These are phyloP conservation scores for Talaromyces borbonicus DNA, from an alignment of 495 filamentous ascomycete genomes.

Conservation along the genomic window DNA sequence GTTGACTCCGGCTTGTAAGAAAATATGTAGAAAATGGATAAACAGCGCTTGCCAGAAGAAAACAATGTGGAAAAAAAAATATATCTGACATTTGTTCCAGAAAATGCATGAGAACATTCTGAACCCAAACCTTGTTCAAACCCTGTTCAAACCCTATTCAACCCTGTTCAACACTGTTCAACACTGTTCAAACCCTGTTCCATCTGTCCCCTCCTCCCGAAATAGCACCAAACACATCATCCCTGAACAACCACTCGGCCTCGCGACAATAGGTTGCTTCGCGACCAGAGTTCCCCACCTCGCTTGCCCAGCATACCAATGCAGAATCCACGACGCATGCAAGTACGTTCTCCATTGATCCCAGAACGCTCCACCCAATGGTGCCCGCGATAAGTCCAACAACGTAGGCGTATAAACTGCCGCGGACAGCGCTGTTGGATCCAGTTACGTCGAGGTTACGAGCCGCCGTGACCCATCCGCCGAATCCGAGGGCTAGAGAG, in stretches of 20 bases:
- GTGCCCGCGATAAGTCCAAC: slow-evolving; percentile 83
- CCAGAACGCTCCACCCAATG: slow-evolving; percentile 91
- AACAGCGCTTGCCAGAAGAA: neutral
- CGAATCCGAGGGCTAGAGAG: slow-evolving; percentile 80
- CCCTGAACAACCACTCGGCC: slow-evolving; percentile 72
- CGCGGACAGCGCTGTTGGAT: slow-evolving; percentile 47
- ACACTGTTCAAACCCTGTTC: slow-evolving; percentile 1
- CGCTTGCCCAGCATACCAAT: slow-evolving; percentile 88
- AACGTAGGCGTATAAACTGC: slow-evolving; percentile 92
- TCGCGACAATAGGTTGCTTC: slow-evolving; percentile 80
- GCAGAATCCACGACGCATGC: slow-evolving; percentile 87
- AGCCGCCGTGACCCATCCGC: slow-evolving; percentile 94
- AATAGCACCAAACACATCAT: slow-evolving; percentile 16
- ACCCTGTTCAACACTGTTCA: too few species aligned
- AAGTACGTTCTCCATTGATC: slow-evolving; percentile 90
- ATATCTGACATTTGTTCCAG: neutral
- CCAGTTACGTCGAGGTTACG: slow-evolving; percentile 52
- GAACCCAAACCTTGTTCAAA: too few species aligned
- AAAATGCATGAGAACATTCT: too few species aligned
- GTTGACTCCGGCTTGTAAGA: neutral
- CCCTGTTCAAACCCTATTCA: too few species aligned
- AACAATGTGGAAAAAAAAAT: neutral
- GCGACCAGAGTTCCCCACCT: slow-evolving; percentile 55
- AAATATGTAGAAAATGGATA: neutral
- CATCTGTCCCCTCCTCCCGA: neutral